Evolutionary conservation across 1,139 yeast species (phyloP), one percentile per base, ranked within the genome.

Genomic region (Debaryomycetaceae sp.): DNA sequence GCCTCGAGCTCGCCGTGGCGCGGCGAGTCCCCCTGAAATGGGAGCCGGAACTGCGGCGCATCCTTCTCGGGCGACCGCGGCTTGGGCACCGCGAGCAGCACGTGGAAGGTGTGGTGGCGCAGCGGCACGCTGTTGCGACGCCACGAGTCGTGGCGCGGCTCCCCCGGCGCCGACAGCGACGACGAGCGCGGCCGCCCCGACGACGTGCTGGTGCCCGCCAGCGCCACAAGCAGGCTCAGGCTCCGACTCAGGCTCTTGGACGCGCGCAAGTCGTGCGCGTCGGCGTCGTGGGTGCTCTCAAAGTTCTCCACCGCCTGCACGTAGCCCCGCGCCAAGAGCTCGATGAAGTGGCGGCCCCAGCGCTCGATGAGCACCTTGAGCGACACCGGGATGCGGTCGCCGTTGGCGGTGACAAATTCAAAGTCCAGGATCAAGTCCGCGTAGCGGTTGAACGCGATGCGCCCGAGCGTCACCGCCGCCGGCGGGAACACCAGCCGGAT

Each of bases 291-390:
- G 13, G 55, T 58, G 7, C 61, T 56, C 33, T 66, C 71, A 40
- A 71, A 58, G 27, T 63, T 65, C 28, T 69, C 67, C 2, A 72
- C 73, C 0, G 82, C 77, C 34, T 69, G 62, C 2, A 81, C 75
- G 47, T 81, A 82, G 0, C 81, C 84, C 40, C 69, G 69, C 0
- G 86, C 67, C 28, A 82, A 51, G 16, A 82, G 42, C 40, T 66
- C 66, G 37, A 78, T 78, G 48, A 83, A 83, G 42, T 72, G 78
- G 21, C 73, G 53, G 1, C 91, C 91, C 93, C 93, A 83, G 47
- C 91, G 62, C 44, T 78, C 81, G 42, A 82, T 61, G 32, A 83
- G 62, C 3, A 82, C 59, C 39, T 64, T 65, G 30, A 76, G 42
- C 1, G 88, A 79, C 2, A 79, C 76, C 0, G 82, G 76, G 10